These are phyloP conservation scores for Solanum aculeatissimum DNA, from an alignment of 305 asterid genomes.

Conservation along the genomic window DNA sequence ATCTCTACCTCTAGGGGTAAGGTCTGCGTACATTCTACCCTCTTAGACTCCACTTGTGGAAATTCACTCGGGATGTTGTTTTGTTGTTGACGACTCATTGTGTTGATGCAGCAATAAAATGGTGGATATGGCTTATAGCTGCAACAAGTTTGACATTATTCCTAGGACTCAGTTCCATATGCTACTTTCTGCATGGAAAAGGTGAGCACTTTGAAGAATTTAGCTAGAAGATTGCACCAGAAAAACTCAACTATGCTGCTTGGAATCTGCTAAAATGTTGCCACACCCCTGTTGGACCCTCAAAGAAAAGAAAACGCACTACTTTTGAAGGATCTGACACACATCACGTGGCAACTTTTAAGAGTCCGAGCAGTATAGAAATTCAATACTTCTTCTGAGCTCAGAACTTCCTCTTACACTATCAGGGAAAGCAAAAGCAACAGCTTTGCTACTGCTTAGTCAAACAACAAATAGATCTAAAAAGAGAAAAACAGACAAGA, in stretches of 20 bases:
- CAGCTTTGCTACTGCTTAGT: neutral
- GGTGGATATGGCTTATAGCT: conserved; percentile 2
- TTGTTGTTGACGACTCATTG: neutral
- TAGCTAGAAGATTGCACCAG: neutral
- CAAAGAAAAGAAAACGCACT: neutral
- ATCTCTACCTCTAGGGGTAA: neutral
- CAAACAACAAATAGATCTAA: neutral
- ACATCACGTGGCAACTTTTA: neutral
- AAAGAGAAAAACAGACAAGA: neutral
- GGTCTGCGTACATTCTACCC: neutral
- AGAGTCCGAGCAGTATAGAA: neutral
- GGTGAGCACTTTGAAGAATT: neutral
- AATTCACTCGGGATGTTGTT: neutral
- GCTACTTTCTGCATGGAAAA: neutral
- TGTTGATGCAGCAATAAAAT: neutral
- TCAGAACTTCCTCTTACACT: neutral
- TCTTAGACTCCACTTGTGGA: neutral
- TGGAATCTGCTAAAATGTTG: neutral
- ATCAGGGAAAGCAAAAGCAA: conserved; percentile 1
- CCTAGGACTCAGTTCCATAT: neutral
- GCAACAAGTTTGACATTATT: neutral
- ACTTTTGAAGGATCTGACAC: neutral
- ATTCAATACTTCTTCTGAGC: neutral
- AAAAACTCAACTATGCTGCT: neutral
- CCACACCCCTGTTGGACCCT: neutral